These are phyloP conservation scores for Dactylellina parvicollis DNA, from an alignment of 2,329 filamentous ascomycete species.

Conservation along the genomic window DNA sequence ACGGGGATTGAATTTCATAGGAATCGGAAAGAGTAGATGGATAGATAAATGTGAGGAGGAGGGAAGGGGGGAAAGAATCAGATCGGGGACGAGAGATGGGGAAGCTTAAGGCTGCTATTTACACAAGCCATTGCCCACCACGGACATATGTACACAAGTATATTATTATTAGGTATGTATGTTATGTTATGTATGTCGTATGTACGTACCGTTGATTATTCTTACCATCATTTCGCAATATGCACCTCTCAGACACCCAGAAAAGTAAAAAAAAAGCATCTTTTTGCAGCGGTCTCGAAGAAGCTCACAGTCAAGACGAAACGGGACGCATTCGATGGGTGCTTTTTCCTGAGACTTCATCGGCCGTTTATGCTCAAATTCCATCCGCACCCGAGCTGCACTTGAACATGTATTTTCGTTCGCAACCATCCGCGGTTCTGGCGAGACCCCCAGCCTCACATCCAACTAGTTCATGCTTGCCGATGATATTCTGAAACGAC, in stretches of 20 bases:
- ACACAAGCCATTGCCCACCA: constrained; percentile 18
- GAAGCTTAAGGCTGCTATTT: constrained; percentile 30
- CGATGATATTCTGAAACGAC: not conserved
- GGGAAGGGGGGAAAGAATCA: not conserved
- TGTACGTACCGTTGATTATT: too few species aligned
- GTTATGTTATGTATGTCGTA: too few species aligned
- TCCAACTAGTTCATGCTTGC: not conserved
- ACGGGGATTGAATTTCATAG: not conserved
- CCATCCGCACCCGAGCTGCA: constrained; percentile 18
- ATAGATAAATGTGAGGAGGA: not conserved
- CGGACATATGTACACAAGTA: too few species aligned
- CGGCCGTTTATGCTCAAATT: constrained; percentile 51
- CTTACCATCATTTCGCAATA: too few species aligned
- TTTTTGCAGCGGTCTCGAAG: not conserved
- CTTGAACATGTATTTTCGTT: constrained; percentile 15
- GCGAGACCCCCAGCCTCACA: constrained; percentile 22
- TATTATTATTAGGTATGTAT: too few species aligned
- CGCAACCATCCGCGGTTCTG: constrained; percentile 13
- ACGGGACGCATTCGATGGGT: constrained; percentile 22
- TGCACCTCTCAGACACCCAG: not conserved
- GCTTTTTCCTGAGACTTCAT: constrained; percentile 37
- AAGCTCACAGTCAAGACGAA: not conserved
- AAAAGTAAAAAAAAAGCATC: not conserved
- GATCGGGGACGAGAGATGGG: not conserved
- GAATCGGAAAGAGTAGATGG: not conserved